Conservation (phyloP, 2,329 filamentous ascomycete genomes). For the Tolypocladium nubicola region DNA sequence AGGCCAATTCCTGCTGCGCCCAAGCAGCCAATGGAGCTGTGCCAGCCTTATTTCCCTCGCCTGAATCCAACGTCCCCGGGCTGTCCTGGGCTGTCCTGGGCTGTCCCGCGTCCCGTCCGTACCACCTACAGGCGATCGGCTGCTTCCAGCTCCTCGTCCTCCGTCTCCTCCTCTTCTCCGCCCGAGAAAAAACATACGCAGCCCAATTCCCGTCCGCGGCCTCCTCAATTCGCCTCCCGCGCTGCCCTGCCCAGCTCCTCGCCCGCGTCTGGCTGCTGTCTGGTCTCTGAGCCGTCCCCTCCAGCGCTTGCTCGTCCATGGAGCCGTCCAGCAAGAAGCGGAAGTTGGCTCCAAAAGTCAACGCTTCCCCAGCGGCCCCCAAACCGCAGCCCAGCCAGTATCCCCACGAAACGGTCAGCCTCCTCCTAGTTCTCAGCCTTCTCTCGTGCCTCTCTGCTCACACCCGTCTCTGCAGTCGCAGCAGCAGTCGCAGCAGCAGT, state of each 20-base stretch:
- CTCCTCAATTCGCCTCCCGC: not conserved
- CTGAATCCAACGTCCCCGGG: conserved; percentile 2
- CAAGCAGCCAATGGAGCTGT: conserved; percentile 3
- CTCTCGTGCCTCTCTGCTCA: not conserved
- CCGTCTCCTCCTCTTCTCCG: not conserved
- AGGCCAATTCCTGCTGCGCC: conserved; percentile 10
- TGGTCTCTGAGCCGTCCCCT: conserved; percentile 6
- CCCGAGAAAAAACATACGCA: not conserved
- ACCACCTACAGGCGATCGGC: not conserved
- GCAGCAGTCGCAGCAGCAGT: not conserved
- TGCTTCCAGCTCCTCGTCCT: not conserved
- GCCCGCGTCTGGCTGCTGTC: not conserved
- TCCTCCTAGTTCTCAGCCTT: conserved; percentile 6
- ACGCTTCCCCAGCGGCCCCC: conserved; percentile 16
- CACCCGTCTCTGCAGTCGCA: not conserved
- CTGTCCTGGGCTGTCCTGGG: not conserved
- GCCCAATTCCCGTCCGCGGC: not conserved
- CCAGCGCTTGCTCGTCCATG: conserved; percentile 18
- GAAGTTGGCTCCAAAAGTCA: conserved; percentile 32
- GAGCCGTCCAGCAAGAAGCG: conserved; percentile 32
- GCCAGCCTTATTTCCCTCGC: conserved; percentile 17
- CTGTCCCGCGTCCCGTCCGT: not conserved
- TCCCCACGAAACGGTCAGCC: conserved; percentile 24
- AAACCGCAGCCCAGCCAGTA: conserved; percentile 20
- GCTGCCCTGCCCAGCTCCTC: not conserved